Percentiles rank a stretch among this genome's conserved stretches.
Conservation (phyloP, 1,139 yeast species). For the Groenewaldozyma auringiensis region DNA sequence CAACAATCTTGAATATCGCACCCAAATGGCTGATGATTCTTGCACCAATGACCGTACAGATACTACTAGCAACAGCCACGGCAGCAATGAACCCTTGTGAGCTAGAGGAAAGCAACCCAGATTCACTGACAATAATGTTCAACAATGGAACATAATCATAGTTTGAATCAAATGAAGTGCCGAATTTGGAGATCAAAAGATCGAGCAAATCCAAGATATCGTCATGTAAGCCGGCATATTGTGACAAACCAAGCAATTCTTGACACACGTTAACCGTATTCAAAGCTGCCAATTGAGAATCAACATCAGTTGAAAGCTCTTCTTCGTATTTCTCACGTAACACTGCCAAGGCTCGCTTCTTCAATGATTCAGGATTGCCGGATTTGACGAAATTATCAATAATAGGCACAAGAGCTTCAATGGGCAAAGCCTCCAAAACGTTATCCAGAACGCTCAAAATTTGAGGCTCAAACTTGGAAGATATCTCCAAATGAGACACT, state of each 20-base stretch:
- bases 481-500: background rate
- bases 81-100: constrained; percentile 67
- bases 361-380: constrained; percentile 23
- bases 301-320: constrained; percentile 26
- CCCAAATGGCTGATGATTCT: constrained; percentile 81
- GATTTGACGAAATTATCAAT: constrained; percentile 45
- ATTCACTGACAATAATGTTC: constrained; percentile 43
- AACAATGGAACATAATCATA: constrained; percentile 44
- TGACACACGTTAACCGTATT: constrained; percentile 13
- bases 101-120: constrained; percentile 45
- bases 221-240: constrained; percentile 9
- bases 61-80: constrained; percentile 60
- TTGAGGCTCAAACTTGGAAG: constrained; percentile 9
- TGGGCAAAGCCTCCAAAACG: constrained; percentile 64
- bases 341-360: constrained; percentile 39
- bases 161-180: constrained; percentile 36
- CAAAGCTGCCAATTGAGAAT: constrained; percentile 33
- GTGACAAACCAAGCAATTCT: background rate
- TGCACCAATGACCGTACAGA: constrained; percentile 72
- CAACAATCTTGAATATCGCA: constrained; percentile 68
- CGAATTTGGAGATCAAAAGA: constrained; percentile 55
- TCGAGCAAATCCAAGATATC: constrained; percentile 50
- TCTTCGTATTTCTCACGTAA: constrained; percentile 61
- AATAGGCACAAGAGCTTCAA: constrained; percentile 61
- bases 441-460: constrained; percentile 47